Evolutionary conservation across 202 grass and related monocot genomes (phyloP).

Genomic region (Setaria viridis): DNA sequence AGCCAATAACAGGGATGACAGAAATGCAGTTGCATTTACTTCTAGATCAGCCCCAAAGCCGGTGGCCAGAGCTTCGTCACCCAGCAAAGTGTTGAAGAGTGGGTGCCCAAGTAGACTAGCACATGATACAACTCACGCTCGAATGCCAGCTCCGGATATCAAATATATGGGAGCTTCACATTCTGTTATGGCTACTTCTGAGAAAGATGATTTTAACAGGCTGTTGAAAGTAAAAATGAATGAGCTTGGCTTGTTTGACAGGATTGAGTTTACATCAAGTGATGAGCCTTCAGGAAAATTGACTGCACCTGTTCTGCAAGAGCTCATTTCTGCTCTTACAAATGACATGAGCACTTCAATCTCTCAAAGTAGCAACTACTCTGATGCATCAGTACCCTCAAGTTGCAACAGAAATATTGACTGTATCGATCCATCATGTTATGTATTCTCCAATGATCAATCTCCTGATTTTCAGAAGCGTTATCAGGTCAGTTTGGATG

Average conservation of each 20-base stretch:
- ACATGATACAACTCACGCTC: not conserved
- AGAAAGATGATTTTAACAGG: constrained; percentile 59
- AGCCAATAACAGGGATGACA: constrained; percentile 28
- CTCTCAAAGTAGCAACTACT: constrained; percentile 29
- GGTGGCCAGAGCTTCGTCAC: constrained; percentile 27
- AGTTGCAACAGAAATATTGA: not conserved
- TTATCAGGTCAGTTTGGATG: constrained; percentile 58
- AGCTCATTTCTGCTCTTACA: constrained; percentile 62
- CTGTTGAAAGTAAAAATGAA: constrained; percentile 63
- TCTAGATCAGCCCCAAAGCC: constrained; percentile 52
- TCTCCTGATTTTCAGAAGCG: constrained; percentile 35
- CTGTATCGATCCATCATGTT: not conserved
- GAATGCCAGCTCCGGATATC: not conserved
- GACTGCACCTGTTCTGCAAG: constrained; percentile 57
- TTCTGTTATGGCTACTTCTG: constrained; percentile 19
- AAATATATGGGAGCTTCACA: constrained; percentile 10
- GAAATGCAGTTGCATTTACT: constrained; percentile 45
- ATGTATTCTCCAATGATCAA: constrained; percentile 34
- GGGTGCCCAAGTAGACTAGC: not conserved
- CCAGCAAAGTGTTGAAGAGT: constrained; percentile 37
- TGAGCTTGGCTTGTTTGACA: constrained; percentile 59
- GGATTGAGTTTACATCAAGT: constrained; percentile 44
- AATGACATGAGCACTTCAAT: constrained; percentile 31
- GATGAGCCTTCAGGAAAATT: constrained; percentile 50
- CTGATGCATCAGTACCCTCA: constrained; percentile 28